Percentiles rank a stretch among this genome's conserved stretches.
These are phyloP conservation scores for Alliaria petiolata DNA, from an alignment of 345 rosid species.

Conservation along the genomic window DNA sequence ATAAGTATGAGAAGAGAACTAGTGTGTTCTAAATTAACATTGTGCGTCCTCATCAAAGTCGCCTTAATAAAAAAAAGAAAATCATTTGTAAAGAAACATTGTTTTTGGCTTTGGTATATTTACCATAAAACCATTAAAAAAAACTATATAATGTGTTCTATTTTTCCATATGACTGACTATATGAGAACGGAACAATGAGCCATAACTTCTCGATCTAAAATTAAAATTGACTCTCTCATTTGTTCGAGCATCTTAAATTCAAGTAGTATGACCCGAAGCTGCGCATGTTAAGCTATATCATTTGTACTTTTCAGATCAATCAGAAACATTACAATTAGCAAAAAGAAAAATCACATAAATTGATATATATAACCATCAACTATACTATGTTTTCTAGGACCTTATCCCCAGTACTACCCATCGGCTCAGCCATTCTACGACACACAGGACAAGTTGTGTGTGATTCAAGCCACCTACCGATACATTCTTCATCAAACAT, in stretches of 20 bases:
- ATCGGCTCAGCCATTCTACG: constrained; percentile 20
- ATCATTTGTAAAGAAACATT: background rate
- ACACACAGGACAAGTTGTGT: constrained; percentile 33
- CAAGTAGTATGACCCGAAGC: background rate
- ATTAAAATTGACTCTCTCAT: background rate
- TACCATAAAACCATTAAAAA: no score
- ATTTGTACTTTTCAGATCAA: constrained; percentile 2
- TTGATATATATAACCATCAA: background rate
- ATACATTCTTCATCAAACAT: constrained; percentile 37
- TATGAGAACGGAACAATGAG: background rate
- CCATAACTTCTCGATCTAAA: background rate
- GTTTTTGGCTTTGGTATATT: no score
- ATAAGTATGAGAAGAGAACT: background rate
- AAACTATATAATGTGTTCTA: background rate
- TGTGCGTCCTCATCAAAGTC: background rate
- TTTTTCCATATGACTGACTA: background rate
- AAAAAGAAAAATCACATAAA: background rate
- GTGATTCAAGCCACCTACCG: constrained; percentile 30
- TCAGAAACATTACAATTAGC: constrained; percentile 5
- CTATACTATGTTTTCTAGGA: constrained; percentile 21
- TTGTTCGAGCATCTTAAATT: no score
- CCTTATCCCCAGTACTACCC: constrained; percentile 12
- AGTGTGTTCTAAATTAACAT: background rate
- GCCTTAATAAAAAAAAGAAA: background rate
- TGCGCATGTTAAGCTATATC: background rate